phyloP scores from a whole-genome alignment of 306 rosid genomes.

The Vigna unguiculata region DNA sequence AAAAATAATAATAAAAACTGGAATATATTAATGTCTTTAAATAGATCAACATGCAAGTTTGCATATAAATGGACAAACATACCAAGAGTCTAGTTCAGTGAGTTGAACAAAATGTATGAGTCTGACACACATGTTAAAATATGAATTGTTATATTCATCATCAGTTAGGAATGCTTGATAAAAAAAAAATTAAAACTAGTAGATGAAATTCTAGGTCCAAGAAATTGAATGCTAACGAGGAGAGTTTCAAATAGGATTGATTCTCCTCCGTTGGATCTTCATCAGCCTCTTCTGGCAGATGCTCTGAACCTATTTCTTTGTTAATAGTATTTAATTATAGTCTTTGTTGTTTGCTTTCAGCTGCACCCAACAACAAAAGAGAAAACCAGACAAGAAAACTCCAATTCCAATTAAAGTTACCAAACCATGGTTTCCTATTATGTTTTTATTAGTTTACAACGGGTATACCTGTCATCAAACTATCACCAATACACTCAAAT shows the following conservation, averaged over 20 bases:
- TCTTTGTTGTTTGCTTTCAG: conserved; percentile 1
- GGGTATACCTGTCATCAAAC: conserved; percentile 65
- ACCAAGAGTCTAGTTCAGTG: no score
- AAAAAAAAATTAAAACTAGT: background rate
- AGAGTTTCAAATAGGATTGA: background rate
- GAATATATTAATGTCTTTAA: background rate
- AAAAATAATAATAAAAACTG: background rate
- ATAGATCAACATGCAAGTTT: background rate
- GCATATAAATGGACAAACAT: background rate
- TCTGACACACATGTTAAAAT: no score
- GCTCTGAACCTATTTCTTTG: background rate
- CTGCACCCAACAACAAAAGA: background rate
- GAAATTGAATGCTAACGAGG: conserved; percentile 18
- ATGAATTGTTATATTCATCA: background rate
- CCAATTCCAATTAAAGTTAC: conserved; percentile 40
- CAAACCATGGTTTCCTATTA: conserved; percentile 62
- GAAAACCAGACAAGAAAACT: conserved; percentile 35
- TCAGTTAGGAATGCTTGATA: background rate
- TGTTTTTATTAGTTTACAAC: conserved; percentile 74
- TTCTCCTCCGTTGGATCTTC: background rate
- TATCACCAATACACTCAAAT: conserved; percentile 65
- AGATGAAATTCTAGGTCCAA: conserved; percentile 13
- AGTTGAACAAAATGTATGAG: no score
- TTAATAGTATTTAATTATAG: background rate
- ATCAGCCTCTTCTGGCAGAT: background rate